Percentiles rank a stretch among this genome's conserved stretches.
Evolutionary conservation across 2,329 filamentous ascomycete species (phyloP).

Genomic region (Knoxdaviesia capensis): DNA sequence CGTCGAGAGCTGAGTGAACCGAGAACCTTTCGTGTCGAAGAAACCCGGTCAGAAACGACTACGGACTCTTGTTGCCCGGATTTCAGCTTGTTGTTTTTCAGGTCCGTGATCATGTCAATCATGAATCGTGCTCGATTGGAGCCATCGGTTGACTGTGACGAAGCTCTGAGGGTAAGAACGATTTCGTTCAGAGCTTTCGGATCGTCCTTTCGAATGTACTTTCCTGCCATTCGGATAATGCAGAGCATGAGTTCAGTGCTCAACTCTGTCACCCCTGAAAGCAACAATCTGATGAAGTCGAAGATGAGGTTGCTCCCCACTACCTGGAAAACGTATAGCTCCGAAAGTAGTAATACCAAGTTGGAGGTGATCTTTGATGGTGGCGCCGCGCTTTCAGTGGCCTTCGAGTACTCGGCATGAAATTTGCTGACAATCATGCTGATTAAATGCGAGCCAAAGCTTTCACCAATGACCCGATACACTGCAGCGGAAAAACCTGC

Average conservation of each 20-base stretch:
- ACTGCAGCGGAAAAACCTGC: conserved; percentile 77
- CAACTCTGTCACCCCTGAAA: conserved; percentile 56
- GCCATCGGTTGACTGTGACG: conserved; percentile 46
- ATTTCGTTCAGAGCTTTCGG: conserved; percentile 78
- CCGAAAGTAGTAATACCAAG: conserved; percentile 60
- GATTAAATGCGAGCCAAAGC: conserved; percentile 75
- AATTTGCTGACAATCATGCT: conserved; percentile 62
- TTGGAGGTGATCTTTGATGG: conserved; percentile 32
- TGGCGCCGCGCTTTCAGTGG: conserved; percentile 11
- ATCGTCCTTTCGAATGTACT: conserved; percentile 73
- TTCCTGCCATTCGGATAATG: conserved; percentile 64
- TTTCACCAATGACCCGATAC: conserved; percentile 71
- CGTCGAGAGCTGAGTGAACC: conserved; percentile 47
- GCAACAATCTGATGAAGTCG: conserved; percentile 68
- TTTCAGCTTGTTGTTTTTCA: conserved; percentile 88
- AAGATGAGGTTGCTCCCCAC: conserved; percentile 69
- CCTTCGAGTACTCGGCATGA: conserved; percentile 37
- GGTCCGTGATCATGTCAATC: conserved; percentile 86
- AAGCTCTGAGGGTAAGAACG: conserved; percentile 51
- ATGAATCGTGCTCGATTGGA: conserved; percentile 90
- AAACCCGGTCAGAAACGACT: conserved; percentile 61
- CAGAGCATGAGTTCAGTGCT: conserved; percentile 79
- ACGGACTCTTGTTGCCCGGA: conserved; percentile 49
- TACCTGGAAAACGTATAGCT: conserved; percentile 85
- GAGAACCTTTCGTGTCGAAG: conserved; percentile 73